Evolutionary conservation across 2,329 filamentous ascomycete genomes (phyloP).

Genomic region (Ascochyta koolunga): DNA sequence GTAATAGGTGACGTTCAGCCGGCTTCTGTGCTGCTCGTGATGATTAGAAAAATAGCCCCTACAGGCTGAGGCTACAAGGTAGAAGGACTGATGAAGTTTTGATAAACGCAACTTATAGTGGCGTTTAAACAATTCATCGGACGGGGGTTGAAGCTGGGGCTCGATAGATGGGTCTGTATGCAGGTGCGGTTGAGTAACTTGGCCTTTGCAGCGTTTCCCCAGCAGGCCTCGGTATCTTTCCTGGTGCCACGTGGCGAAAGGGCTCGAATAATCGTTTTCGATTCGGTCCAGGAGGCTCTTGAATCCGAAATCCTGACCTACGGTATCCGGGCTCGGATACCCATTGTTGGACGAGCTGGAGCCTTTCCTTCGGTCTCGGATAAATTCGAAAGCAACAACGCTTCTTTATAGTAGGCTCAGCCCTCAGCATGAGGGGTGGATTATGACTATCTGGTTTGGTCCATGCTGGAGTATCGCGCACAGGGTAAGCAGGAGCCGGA

Average conservation of each 20-base stretch:
- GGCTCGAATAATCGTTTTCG: neutral
- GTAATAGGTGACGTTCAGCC: neutral
- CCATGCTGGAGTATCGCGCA: slow-evolving; percentile 31
- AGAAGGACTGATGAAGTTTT: neutral
- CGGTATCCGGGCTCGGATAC: neutral
- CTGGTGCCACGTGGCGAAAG: slow-evolving; percentile 32
- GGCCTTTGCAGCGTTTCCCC: slow-evolving; percentile 39
- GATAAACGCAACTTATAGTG: neutral
- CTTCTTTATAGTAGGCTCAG: slow-evolving; percentile 12
- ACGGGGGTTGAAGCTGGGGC: neutral
- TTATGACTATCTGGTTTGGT: slow-evolving; percentile 24
- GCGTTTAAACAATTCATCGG: neutral
- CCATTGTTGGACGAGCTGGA: neutral
- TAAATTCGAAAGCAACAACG: neutral
- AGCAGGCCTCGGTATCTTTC: slow-evolving; percentile 28
- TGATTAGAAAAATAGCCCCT: neutral
- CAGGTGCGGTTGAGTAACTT: slow-evolving; percentile 22
- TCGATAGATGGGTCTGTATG: slow-evolving; percentile 7
- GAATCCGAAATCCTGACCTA: neutral
- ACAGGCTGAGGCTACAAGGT: neutral
- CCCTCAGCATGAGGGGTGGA: slow-evolving; percentile 18
- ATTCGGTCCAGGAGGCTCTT: neutral
- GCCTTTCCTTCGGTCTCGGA: neutral
- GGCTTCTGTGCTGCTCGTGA: neutral
- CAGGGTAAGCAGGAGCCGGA: slow-evolving; percentile 32